phyloP scores from a whole-genome alignment of 2,329 filamentous ascomycete genomes.

The Colletotrichum sp. region DNA sequence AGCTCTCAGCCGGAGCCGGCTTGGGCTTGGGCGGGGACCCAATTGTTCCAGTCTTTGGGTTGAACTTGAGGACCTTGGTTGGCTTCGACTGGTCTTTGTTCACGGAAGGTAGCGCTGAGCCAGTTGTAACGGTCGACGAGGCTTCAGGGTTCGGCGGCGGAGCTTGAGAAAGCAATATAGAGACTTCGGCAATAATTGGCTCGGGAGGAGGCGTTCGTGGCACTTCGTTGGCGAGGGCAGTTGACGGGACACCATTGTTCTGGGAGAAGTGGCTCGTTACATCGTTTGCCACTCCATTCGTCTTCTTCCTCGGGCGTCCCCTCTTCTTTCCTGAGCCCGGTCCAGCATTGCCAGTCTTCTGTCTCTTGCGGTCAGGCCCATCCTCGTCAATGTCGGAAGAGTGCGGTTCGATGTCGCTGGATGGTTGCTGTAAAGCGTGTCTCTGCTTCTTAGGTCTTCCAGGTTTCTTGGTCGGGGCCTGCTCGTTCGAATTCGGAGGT shows the following conservation, averaged over 20 bases:
- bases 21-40: slow-evolving; percentile 65
- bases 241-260: not conserved
- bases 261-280: slow-evolving; percentile 29
- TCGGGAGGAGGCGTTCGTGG: not conserved
- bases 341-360: slow-evolving; percentile 25
- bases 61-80: slow-evolving; percentile 54
- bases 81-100: slow-evolving; percentile 25
- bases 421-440: not conserved
- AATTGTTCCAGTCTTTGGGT: slow-evolving; percentile 65
- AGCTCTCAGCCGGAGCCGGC: slow-evolving; percentile 23
- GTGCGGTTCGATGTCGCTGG: slow-evolving; percentile 7
- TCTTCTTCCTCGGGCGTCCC: slow-evolving; percentile 27
- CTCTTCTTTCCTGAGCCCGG: slow-evolving; percentile 23
- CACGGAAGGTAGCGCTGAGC: not conserved
- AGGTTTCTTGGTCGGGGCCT: not conserved
- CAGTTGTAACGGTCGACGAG: not conserved
- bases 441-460: not conserved
- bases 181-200: not conserved
- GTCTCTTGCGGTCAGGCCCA: slow-evolving; percentile 24
- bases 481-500: not conserved
- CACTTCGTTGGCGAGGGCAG: not conserved
- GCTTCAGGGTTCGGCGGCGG: not conserved
- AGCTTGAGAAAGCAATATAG: not conserved
- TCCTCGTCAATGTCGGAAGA: slow-evolving; percentile 13
- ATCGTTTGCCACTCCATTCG: slow-evolving; percentile 14